These are phyloP conservation scores for Staphylotrichum longicolle DNA, from an alignment of 495 filamentous ascomycete genomes.

Conservation along the genomic window DNA sequence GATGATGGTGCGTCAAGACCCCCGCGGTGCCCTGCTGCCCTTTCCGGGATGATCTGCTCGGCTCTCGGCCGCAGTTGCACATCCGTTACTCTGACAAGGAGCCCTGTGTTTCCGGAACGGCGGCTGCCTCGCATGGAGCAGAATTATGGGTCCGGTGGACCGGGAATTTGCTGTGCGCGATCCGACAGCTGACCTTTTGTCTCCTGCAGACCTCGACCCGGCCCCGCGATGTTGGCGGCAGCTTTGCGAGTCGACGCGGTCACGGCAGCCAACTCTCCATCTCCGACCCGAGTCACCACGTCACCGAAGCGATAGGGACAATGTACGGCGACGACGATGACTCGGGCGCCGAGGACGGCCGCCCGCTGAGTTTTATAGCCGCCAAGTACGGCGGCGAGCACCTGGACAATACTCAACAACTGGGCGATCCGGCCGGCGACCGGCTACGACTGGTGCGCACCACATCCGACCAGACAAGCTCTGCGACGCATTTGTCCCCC, in stretches of 20 bases:
- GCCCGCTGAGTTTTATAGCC: slow-evolving; percentile 49
- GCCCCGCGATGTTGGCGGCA: slow-evolving; percentile 54
- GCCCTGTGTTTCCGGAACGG: slow-evolving; percentile 19
- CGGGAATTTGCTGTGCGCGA: slow-evolving; percentile 21
- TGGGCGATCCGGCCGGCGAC: slow-evolving; percentile 32
- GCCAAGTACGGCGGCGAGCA: slow-evolving; percentile 41
- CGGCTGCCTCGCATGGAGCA: slow-evolving; percentile 23
- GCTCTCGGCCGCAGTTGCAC: slow-evolving; percentile 20
- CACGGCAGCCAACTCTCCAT: slow-evolving; percentile 57
- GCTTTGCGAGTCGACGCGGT: slow-evolving; percentile 54
- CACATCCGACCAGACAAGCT: slow-evolving; percentile 40
- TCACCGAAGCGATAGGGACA: slow-evolving; percentile 94
- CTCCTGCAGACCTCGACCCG: slow-evolving; percentile 52
- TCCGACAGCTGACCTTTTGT: slow-evolving; percentile 7
- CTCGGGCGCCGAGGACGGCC: slow-evolving; percentile 46
- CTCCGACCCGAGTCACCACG: slow-evolving; percentile 78
- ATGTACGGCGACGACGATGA: slow-evolving; percentile 76
- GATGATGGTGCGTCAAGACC: slow-evolving; percentile 40
- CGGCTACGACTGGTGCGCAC: slow-evolving; percentile 45
- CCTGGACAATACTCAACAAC: slow-evolving; percentile 27
- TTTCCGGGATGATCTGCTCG: slow-evolving; percentile 18
- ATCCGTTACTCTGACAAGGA: slow-evolving; percentile 17
- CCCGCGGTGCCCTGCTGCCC: neutral
- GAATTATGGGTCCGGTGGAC: slow-evolving; percentile 37
- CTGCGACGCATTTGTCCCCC: slow-evolving; percentile 13